phyloP scores from a whole-genome alignment of 2,329 filamentous ascomycete species.

The Nothomitra cinnamomea region DNA sequence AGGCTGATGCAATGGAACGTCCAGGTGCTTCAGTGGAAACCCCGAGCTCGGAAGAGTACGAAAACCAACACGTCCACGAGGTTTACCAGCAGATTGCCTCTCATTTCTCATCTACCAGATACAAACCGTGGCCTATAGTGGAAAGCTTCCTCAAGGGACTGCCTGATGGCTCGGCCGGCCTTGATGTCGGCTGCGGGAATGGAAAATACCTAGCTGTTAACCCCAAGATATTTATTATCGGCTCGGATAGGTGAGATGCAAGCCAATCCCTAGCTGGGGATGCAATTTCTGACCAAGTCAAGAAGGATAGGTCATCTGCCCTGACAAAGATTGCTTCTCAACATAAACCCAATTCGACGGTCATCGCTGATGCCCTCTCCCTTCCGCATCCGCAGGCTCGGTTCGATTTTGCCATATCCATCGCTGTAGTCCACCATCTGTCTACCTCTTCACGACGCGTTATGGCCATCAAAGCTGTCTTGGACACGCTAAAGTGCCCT shows the following conservation, averaged over 20 bases:
- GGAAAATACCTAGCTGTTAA: slow-evolving; percentile 87
- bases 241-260: slow-evolving; percentile 54
- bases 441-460: slow-evolving; percentile 59
- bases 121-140: slow-evolving; percentile 86
- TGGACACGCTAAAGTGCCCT: slow-evolving; percentile 41
- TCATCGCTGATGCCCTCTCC: slow-evolving; percentile 69
- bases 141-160: slow-evolving; percentile 55
- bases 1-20: not conserved
- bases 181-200: slow-evolving; percentile 92
- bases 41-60: slow-evolving; percentile 19
- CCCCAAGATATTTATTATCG: slow-evolving; percentile 59
- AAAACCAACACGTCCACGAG: slow-evolving; percentile 72
- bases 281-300: slow-evolving; percentile 22
- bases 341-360: slow-evolving; percentile 44
- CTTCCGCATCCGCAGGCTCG: slow-evolving; percentile 51
- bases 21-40: not conserved
- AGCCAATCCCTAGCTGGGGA: slow-evolving; percentile 1
- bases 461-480: slow-evolving; percentile 52
- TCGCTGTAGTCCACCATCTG: slow-evolving; percentile 88
- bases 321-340: slow-evolving; percentile 39
- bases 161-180: slow-evolving; percentile 54
- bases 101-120: slow-evolving; percentile 35
- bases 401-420: slow-evolving; percentile 83
- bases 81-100: slow-evolving; percentile 52
- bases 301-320: slow-evolving; percentile 34